Conservation (phyloP, 768 basidiomycete genomes). For the Tulasnella sp. region DNA sequence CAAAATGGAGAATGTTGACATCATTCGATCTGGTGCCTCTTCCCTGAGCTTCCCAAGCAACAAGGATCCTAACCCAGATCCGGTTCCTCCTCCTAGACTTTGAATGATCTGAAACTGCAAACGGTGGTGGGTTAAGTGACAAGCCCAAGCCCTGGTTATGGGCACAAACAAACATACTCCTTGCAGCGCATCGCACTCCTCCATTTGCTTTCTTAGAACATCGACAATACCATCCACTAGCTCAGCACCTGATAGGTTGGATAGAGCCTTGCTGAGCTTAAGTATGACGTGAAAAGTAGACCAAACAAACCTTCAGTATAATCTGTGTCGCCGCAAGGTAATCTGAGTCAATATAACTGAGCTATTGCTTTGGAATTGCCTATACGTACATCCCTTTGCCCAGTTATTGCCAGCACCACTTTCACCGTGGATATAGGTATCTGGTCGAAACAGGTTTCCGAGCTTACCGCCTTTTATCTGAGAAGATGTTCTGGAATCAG, state of each 20-base stretch:
- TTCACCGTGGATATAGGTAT: constrained; percentile 59
- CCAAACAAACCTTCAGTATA: constrained; percentile 68
- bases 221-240: constrained; percentile 49
- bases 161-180: constrained; percentile 29
- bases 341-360: constrained; percentile 1
- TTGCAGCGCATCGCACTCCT: constrained; percentile 74
- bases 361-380: constrained; percentile 1
- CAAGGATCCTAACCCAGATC: constrained; percentile 71
- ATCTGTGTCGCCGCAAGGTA: too few species aligned
- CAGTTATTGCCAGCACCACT: constrained; percentile 81
- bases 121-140: not conserved
- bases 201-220: constrained; percentile 63
- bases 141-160: not conserved
- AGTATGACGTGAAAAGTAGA: not conserved
- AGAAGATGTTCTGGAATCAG: not conserved
- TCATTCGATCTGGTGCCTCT: constrained; percentile 30
- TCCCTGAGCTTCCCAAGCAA: constrained; percentile 38
- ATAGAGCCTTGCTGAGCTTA: not conserved
- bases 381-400: constrained; percentile 77
- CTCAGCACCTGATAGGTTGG: constrained; percentile 55
- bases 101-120: constrained; percentile 50
- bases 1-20: constrained; percentile 41
- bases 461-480: constrained; percentile 56
- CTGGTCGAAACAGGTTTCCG: constrained; percentile 72
- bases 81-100: constrained; percentile 77